A percentile compares a stretch with the other conserved stretches of the same genome.
These are phyloP conservation scores for Dendrobium officinale DNA, from an alignment of 106 monocot species.

Conservation along the genomic window DNA sequence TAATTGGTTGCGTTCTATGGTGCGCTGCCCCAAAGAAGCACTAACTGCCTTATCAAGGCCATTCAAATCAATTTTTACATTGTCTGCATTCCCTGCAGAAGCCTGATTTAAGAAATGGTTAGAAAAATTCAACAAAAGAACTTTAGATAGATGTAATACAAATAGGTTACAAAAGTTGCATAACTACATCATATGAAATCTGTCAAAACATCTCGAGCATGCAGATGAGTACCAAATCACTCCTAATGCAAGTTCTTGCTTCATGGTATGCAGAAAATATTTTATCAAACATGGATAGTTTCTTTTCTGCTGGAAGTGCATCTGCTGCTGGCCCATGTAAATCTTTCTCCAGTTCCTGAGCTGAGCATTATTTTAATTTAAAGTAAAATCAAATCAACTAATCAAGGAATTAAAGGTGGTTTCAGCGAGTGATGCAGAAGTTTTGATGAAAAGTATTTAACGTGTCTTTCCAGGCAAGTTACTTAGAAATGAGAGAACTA, in stretches of 20 bases:
- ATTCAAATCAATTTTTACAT: constrained; percentile 93
- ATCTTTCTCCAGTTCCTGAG: constrained; percentile 98
- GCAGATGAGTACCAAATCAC: constrained; percentile 65
- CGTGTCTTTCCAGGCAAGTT: too few relatives aligned
- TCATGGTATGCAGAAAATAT: constrained; percentile 98
- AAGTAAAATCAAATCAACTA: constrained; percentile 5
- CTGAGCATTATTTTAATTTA: constrained; percentile 38
- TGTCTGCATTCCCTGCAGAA: constrained; percentile 76
- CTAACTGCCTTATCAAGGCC: constrained; percentile 98
- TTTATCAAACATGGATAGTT: constrained; percentile 84
- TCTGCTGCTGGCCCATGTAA: constrained; percentile 52
- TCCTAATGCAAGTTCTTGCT: constrained; percentile 84
- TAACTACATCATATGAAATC: constrained; percentile 1
- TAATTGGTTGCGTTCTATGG: constrained; percentile 85
- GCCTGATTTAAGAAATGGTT: constrained; percentile 41
- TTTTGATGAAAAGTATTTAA: not conserved
- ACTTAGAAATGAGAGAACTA: not conserved
- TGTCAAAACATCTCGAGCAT: constrained; percentile 3
- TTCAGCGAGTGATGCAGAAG: constrained; percentile 1
- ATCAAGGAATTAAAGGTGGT: not conserved
- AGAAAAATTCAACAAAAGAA: constrained; percentile 9
- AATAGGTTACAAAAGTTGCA: not conserved
- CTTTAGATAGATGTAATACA: not conserved
- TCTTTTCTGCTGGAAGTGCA: constrained; percentile 76
- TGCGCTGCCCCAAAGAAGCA: constrained; percentile 89